Percentiles rank a stretch among this genome's conserved stretches.
These are phyloP conservation scores for Aurifilum marmelostoma DNA, from an alignment of 2,329 filamentous ascomycete genomes.

Conservation along the genomic window DNA sequence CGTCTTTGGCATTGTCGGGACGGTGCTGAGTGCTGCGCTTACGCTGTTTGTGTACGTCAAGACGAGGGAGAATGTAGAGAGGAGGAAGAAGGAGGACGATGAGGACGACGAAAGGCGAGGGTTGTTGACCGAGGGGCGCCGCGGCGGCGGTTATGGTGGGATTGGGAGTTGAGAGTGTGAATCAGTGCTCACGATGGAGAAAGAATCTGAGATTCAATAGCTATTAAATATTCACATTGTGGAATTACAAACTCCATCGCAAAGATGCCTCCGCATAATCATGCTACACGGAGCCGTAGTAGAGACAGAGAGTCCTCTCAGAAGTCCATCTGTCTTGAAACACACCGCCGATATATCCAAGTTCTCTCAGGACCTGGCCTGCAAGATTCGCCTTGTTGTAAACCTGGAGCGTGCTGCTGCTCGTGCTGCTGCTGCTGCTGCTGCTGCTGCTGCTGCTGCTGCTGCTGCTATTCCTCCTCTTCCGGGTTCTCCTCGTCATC, in stretches of 20 bases:
- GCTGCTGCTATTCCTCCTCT: not conserved
- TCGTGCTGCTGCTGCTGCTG: not conserved
- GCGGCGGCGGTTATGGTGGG: not conserved
- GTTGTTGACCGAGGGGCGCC: not conserved
- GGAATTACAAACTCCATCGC: not conserved
- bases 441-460: too few species aligned
- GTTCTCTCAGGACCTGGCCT: too few species aligned
- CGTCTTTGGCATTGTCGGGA: conserved; percentile 55
- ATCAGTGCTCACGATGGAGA: not conserved
- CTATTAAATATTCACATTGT: not conserved
- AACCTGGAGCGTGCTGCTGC: not conserved
- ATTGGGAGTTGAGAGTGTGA: not conserved
- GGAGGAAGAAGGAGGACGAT: not conserved
- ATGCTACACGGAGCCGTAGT: not conserved
- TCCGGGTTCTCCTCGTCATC: not conserved
- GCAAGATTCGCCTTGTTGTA: not conserved
- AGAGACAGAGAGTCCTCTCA: not conserved
- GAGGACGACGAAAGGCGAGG: not conserved
- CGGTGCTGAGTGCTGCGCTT: conserved; percentile 57
- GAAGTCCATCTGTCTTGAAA: not conserved
- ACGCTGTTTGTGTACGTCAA: conserved; percentile 55
- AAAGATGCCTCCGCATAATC: not conserved
- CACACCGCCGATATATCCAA: not conserved
- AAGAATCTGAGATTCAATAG: not conserved
- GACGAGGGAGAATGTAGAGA: conserved; percentile 23